Evolutionary conservation across 148 eudicot genomes (phyloP).

Genomic region (Hydrangea macrophylla): DNA sequence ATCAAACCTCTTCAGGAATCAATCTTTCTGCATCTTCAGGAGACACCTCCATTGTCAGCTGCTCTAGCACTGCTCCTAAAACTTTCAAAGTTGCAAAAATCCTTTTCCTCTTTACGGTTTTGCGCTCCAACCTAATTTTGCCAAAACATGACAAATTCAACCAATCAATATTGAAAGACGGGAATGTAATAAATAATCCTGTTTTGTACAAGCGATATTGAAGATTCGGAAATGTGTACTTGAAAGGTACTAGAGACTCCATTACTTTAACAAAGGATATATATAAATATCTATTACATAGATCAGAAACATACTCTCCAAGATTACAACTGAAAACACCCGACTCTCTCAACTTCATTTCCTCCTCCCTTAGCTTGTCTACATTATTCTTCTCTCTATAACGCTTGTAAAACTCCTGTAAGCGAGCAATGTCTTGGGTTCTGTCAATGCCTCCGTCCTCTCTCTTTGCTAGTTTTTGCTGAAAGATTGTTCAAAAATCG

Average conservation of each 20-base stretch:
- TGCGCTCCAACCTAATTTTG: constrained; percentile 69
- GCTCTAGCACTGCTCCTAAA: constrained; percentile 80
- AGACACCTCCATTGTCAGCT: constrained; percentile 78
- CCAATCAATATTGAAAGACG: not conserved
- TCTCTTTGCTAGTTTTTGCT: constrained; percentile 98
- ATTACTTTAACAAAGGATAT: constrained; percentile 2
- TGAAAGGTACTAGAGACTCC: not conserved
- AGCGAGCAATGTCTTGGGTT: constrained; percentile 87
- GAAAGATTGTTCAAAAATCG: constrained; percentile 17
- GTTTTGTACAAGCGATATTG: not conserved
- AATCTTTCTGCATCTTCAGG: constrained; percentile 87
- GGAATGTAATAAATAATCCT: not conserved
- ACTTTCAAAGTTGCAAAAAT: constrained; percentile 92
- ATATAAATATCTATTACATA: not conserved
- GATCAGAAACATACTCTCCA: constrained; percentile 67
- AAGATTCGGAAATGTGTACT: not conserved
- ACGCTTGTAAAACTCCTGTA: constrained; percentile 75
- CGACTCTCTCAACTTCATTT: constrained; percentile 82
- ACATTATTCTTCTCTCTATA: constrained; percentile 73
- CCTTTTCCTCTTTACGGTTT: constrained; percentile 80
- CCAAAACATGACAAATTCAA: constrained; percentile 4
- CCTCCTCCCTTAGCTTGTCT: constrained; percentile 85
- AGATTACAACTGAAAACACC: constrained; percentile 78
- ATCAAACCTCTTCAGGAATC: constrained; percentile 82
- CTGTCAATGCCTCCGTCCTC: constrained; percentile 90